These are phyloP conservation scores for Dothistroma septosporum DNA, from an alignment of 2,329 filamentous ascomycete species.

Conservation along the genomic window DNA sequence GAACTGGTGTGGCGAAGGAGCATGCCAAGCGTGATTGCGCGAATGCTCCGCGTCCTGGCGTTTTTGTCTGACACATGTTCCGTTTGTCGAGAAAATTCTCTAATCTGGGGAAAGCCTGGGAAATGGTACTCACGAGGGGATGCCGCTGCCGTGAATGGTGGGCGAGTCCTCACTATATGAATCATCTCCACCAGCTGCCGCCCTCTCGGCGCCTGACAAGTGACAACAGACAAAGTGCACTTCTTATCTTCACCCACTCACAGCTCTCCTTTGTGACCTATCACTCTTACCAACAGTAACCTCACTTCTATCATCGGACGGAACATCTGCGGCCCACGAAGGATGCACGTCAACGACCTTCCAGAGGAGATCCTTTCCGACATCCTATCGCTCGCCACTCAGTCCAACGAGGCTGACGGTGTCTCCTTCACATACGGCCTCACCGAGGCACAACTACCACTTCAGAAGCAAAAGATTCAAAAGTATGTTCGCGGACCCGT, in stretches of 20 bases:
- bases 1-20: background rate
- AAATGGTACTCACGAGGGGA: background rate
- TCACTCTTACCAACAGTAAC: background rate
- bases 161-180: background rate
- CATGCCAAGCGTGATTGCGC: background rate
- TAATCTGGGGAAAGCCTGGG: background rate
- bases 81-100: background rate
- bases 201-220: background rate
- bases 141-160: background rate
- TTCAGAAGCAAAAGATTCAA: conserved; percentile 43
- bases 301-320: background rate
- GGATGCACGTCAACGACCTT: conserved; percentile 43
- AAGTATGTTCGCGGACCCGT: conserved; percentile 51
- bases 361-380: conserved; percentile 51
- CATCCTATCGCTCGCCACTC: conserved; percentile 49
- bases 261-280: background rate
- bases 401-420: conserved; percentile 46
- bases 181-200: background rate
- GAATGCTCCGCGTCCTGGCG: background rate
- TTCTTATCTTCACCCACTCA: conserved; percentile 2
- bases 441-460: conserved; percentile 46
- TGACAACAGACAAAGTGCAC: background rate
- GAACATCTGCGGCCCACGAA: background rate
- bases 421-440: conserved; percentile 52
- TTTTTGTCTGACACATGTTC: background rate